These are phyloP conservation scores for Aaosphaeria arxii DNA, from an alignment of 2,329 filamentous ascomycete genomes.

Conservation along the genomic window DNA sequence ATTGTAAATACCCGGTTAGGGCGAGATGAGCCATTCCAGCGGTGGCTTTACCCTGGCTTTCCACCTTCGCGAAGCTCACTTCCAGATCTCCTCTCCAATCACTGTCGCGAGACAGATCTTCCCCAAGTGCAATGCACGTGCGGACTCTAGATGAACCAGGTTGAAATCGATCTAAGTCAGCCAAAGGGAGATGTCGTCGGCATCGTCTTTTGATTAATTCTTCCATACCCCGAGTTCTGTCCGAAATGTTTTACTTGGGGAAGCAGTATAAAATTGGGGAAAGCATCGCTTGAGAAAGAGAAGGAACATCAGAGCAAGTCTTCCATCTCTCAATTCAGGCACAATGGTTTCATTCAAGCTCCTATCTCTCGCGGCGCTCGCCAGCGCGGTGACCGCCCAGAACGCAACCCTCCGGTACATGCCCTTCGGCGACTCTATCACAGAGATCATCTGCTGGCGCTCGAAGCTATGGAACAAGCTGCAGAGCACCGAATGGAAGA, in stretches of 20 bases:
- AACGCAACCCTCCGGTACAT: constrained; percentile 31
- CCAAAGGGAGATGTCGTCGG: too few species aligned
- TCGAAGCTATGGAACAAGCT: constrained; percentile 43
- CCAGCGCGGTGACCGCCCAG: constrained; percentile 10
- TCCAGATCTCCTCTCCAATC: too few species aligned
- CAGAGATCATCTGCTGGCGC: constrained; percentile 46
- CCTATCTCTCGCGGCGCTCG: constrained; percentile 11
- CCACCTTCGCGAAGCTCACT: too few species aligned
- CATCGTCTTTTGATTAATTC: too few species aligned
- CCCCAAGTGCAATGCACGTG: too few species aligned
- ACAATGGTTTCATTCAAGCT: constrained; percentile 18
- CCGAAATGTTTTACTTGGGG: neutral
- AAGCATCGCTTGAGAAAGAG: neutral
- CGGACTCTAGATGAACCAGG: too few species aligned
- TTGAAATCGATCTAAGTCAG: too few species aligned
- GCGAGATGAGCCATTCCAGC: too few species aligned
- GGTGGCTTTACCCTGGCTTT: too few species aligned
- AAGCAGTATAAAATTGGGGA: neutral
- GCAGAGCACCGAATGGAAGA: constrained; percentile 37
- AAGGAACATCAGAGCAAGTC: neutral
- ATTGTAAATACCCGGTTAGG: neutral
- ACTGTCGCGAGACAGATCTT: too few species aligned
- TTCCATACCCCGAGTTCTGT: neutral
- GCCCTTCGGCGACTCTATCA: constrained; percentile 47
- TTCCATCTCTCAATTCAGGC: neutral